phyloP scores from a whole-genome alignment of 2,329 filamentous ascomycete genomes.

The Fusarium sp. region DNA sequence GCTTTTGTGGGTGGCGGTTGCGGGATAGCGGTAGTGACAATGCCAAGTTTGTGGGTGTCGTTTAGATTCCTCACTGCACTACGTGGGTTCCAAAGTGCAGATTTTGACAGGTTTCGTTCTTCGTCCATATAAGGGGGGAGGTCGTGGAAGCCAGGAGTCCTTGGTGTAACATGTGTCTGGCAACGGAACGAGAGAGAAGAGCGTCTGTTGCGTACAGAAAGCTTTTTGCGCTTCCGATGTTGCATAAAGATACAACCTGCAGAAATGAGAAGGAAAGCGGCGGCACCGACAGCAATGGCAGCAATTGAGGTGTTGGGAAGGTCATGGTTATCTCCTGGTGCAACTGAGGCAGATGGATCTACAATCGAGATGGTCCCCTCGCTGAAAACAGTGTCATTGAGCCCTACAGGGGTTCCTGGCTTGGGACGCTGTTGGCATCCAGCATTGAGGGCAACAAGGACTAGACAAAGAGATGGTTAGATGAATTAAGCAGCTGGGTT shows the following conservation, averaged over 20 bases:
- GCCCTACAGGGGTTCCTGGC: conserved; percentile 46
- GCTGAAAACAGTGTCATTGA: conserved; percentile 58
- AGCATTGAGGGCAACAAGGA: conserved; percentile 59
- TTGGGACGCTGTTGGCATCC: conserved; percentile 59
- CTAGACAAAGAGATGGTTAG: conserved; percentile 42
- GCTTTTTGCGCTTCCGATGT: conserved; percentile 55
- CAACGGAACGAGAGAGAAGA: conserved; percentile 62
- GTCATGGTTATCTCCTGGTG: conserved; percentile 6
- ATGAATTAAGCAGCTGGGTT: neutral
- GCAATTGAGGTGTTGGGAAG: conserved; percentile 53
- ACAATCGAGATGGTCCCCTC: conserved; percentile 43
- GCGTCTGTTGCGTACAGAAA: conserved; percentile 10
- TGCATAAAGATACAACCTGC: conserved; percentile 55
- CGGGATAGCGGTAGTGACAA: conserved; percentile 31
- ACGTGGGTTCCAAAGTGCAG: conserved; percentile 13
- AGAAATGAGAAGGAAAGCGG: conserved; percentile 49
- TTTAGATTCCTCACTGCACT: neutral
- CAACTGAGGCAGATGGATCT: conserved; percentile 43
- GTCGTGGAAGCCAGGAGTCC: conserved; percentile 30
- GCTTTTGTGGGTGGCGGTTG: conserved; percentile 30
- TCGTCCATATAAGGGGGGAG: conserved; percentile 19
- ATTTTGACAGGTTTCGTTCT: conserved; percentile 30
- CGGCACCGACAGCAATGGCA: conserved; percentile 53
- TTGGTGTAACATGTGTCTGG: conserved; percentile 49
- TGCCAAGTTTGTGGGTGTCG: conserved; percentile 15